Percentiles rank a stretch among this genome's conserved stretches.
These are phyloP conservation scores for Exophiala bonariae DNA, from an alignment of 2,329 filamentous ascomycete species.

Conservation along the genomic window DNA sequence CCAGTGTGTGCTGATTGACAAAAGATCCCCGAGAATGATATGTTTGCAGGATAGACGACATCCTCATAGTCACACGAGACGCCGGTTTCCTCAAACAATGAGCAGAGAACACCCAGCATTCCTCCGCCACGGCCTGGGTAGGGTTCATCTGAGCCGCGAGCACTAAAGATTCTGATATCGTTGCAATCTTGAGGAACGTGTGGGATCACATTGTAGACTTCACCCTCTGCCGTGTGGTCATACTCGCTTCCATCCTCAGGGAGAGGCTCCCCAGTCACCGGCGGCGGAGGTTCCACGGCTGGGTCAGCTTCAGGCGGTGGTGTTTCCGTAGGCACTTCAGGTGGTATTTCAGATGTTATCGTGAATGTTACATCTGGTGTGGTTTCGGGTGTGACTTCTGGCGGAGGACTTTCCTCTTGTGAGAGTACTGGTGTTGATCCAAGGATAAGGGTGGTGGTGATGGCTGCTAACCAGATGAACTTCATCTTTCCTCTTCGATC, in stretches of 20 bases:
- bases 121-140: constrained; percentile 17
- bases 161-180: constrained; percentile 17
- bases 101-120: constrained; percentile 10
- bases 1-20: constrained; percentile 14
- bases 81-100: constrained; percentile 5
- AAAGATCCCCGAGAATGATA: constrained; percentile 10
- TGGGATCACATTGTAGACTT: constrained; percentile 3
- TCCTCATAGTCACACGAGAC: constrained; percentile 21
- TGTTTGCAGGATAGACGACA: constrained; percentile 20
- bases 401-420: constrained; percentile 6
- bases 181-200: constrained; percentile 12
- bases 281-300: background rate
- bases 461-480: constrained; percentile 9
- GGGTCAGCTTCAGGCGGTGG: background rate
- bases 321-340: background rate
- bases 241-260: constrained; percentile 3
- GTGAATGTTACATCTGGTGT: background rate
- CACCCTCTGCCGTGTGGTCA: background rate
- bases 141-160: constrained; percentile 15
- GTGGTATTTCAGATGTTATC: too few species aligned
- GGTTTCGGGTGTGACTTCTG: background rate
- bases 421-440: constrained; percentile 8
- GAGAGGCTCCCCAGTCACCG: background rate
- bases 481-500: constrained; percentile 6
- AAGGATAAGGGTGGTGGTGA: constrained; percentile 10